phyloP scores from a whole-genome alignment of 371 early-diverging fungal species.

The Lichtheimia ornata region DNA sequence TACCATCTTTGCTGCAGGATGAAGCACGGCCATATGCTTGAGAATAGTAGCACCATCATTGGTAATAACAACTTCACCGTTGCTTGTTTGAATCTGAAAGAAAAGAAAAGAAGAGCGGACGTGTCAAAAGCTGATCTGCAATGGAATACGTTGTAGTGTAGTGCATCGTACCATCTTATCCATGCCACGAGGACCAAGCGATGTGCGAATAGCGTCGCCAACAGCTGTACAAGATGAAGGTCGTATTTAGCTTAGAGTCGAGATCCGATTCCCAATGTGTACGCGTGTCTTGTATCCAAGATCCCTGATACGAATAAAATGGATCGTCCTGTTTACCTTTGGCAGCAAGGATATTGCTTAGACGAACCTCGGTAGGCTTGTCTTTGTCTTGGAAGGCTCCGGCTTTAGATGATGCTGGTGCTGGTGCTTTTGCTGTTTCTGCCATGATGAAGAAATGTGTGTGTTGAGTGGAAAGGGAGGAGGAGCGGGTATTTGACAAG shows the following conservation, averaged over 20 bases:
- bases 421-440: slow-evolving; percentile 25
- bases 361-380: slow-evolving; percentile 94
- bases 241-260: no score
- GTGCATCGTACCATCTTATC: slow-evolving; percentile 92
- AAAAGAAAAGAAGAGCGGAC: no score
- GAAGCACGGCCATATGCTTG: slow-evolving; percentile 97
- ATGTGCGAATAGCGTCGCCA: slow-evolving; percentile 96
- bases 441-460: slow-evolving; percentile 16
- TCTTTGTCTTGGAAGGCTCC: slow-evolving; percentile 87
- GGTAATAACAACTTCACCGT: slow-evolving; percentile 95
- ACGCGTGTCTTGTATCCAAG: no score
- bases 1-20: slow-evolving; percentile 99
- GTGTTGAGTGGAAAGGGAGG: neutral
- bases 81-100: slow-evolving; percentile 88
- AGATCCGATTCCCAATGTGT: no score
- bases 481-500: slow-evolving; percentile 4
- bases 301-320: no score
- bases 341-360: slow-evolving; percentile 95
- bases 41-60: slow-evolving; percentile 99
- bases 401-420: slow-evolving; percentile 1
- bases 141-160: no score
- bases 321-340: slow-evolving; percentile 71
- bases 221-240: slow-evolving; percentile 70
- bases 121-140: neutral
- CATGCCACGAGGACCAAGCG: slow-evolving; percentile 98